Base-by-base conservation (phyloP, 2,329 filamentous ascomycete genomes). In the Botrytis elliptica region DNA sequence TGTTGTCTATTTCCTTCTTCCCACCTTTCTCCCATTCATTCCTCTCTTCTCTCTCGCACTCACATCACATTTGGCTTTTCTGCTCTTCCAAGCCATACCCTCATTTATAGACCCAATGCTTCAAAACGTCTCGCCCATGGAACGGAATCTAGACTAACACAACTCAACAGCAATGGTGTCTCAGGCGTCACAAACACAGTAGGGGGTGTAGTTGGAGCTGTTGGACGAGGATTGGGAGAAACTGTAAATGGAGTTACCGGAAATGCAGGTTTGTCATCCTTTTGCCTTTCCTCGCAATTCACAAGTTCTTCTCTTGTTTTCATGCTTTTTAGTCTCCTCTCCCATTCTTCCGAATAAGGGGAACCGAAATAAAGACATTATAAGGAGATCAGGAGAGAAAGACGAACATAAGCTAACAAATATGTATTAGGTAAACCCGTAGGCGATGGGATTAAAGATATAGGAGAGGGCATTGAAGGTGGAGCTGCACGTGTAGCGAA, bases 181-280 rank as follows among this genome's bases (percentile, higher is more conserved):
- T 69, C 73, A 38, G 77, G 77, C 10, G 69, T 79, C 22, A 70
- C 75, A 7, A 77, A 78, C 70, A 79, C 77, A 44, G 75, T 76
- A 5, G 78, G 78, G 0, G 73, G 75, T 4, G 77, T 79, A 0
- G 76, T 77, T 1, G 78, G 78, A 10, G 73, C 79, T 8, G 78
- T 74, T 5, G 78, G 77, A 16, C 70, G 78, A 22, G 78, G 78
- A 3, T 44, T 78, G 3, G 77, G 78, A n/a, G 77, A 78, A 10
- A 79, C 78, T 4, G 74, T 79, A 33, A 78, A 71, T 55, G 76
- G 75, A 8, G 76, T 77, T 1, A 79, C 77, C 2, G 77, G 78
- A 16, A 73, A 70, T 4, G 71, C 71, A 33, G 66, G 66, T 68
- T 29, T 57, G 66, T 40, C 18, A 10, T 7, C 16, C 38, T 33